Base-by-base conservation (phyloP, 148 eudicot species). In the Pharnaceum exiguum region DNA sequence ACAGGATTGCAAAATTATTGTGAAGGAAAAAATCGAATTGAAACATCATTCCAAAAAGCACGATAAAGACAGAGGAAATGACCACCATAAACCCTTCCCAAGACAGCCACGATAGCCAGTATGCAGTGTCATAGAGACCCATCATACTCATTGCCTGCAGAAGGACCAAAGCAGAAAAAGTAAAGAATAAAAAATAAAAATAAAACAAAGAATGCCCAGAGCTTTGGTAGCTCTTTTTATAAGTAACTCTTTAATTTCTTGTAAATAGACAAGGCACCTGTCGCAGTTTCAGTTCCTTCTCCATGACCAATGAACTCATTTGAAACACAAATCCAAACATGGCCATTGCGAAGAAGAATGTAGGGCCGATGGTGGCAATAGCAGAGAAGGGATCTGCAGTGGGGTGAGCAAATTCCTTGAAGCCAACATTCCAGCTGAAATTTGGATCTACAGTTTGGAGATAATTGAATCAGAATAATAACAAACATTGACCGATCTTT, bases 41-140 rank as follows among this genome's bases (percentile, higher is more conserved):
- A 67, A 93, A 89, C 90, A 85, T 77, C 99, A 93, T 88, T 55
- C 99, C 99, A 51, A 87, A 88, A 57, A 89, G 81, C 62, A 89
- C 89, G 27, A 85, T 85, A 64, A 85, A 63, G 62, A 89, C 70
- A 10, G 99, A 76, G 5, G 99, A 93, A 38, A 89, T 50, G 49
- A 72, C 52, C n/a, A 79, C 70, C 16, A 89, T 48, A 55, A 86
- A 62, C 59, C 89, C 88, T 65, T 93, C 99, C 95, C 96, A 89
- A 2, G 76, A 71, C 37, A 93, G 67, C 99, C 99, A 93, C 5
- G 99, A 88, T 39, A 93, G 59, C 99, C 99, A 93, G 48, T 93
- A 84, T 13, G 99, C 99, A 56, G 91, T 81, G 62, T 93, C 99
- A 75, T 83, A 89, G 39, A 93, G 95, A 60, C 99, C 99, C 96